Percentiles rank a stretch among this genome's conserved stretches.
phyloP scores from a whole-genome alignment of 1,139 yeast genomes.

The Sugiyamaella japonica region DNA sequence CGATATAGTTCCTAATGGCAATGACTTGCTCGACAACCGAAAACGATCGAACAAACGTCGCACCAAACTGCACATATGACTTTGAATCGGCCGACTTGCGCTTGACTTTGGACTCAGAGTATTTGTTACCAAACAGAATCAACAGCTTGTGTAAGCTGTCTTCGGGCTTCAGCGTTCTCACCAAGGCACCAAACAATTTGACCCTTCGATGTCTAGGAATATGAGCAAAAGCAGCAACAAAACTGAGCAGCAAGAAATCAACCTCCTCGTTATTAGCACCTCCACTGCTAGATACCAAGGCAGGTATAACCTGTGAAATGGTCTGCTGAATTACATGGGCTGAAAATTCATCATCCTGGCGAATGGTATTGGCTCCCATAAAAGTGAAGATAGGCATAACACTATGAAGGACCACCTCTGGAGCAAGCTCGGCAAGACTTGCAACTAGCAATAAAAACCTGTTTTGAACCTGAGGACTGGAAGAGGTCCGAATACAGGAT shows the following conservation, averaged over 20 bases:
- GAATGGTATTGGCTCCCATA: slow-evolving; percentile 97
- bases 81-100: slow-evolving; percentile 66
- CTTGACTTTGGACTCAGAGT: slow-evolving; percentile 52
- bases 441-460: slow-evolving; percentile 81
- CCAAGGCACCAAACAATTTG: slow-evolving; percentile 73
- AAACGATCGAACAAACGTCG: slow-evolving; percentile 67
- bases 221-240: slow-evolving; percentile 90
- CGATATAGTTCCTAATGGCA: slow-evolving; percentile 57
- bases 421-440: slow-evolving; percentile 81
- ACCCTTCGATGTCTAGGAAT: slow-evolving; percentile 97
- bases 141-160: slow-evolving; percentile 69
- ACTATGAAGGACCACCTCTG: slow-evolving; percentile 89
- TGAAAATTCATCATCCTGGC: slow-evolving; percentile 96
- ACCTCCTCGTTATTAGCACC: slow-evolving; percentile 63
- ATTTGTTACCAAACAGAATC: slow-evolving; percentile 79
- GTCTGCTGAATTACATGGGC: slow-evolving; percentile 92
- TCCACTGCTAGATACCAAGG: slow-evolving; percentile 61
- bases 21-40: slow-evolving; percentile 64
- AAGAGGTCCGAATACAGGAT: slow-evolving; percentile 82
- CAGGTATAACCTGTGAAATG: slow-evolving; percentile 86
- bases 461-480: slow-evolving; percentile 94
- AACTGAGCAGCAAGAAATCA: slow-evolving; percentile 82
- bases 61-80: slow-evolving; percentile 67
- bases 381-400: slow-evolving; percentile 99
- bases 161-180: slow-evolving; percentile 70